Conservation (phyloP, 148 eudicot genomes). For the Pouteria glomerata region DNA sequence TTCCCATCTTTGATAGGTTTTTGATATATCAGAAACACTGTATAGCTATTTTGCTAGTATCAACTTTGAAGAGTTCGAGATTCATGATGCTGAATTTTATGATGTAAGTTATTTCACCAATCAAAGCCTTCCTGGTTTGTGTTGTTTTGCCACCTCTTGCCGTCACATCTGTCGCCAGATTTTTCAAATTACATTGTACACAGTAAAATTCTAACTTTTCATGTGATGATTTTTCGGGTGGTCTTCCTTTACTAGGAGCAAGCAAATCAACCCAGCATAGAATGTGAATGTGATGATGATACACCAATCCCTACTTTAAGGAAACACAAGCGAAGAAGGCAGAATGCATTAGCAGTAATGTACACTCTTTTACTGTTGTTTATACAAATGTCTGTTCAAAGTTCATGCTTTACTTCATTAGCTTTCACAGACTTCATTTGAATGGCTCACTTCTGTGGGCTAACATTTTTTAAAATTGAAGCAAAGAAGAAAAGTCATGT, state of each 20-base stretch:
- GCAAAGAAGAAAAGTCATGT: neutral
- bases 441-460: neutral
- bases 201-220: neutral
- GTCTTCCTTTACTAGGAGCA: conserved; percentile 34
- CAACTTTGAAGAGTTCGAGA: conserved; percentile 43
- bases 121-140: conserved; percentile 1
- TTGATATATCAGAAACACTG: conserved; percentile 66
- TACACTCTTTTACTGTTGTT: conserved; percentile 3
- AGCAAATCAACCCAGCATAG: conserved; percentile 19
- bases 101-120: conserved; percentile 35
- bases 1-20: conserved; percentile 34
- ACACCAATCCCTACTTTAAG: conserved; percentile 17
- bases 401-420: neutral
- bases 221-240: neutral
- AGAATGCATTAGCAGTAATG: conserved; percentile 27
- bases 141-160: neutral
- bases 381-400: neutral
- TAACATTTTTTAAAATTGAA: neutral
- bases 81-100: conserved; percentile 15
- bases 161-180: neutral
- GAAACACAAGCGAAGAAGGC: conserved; percentile 41
- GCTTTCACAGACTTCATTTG: neutral
- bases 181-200: neutral
- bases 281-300: conserved; percentile 19
- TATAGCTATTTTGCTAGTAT: conserved; percentile 38